Evolutionary conservation across 2,329 filamentous ascomycete species (phyloP), one percentile per base, ranked within the genome.

Genomic region (Colletotrichum graminicola): DNA sequence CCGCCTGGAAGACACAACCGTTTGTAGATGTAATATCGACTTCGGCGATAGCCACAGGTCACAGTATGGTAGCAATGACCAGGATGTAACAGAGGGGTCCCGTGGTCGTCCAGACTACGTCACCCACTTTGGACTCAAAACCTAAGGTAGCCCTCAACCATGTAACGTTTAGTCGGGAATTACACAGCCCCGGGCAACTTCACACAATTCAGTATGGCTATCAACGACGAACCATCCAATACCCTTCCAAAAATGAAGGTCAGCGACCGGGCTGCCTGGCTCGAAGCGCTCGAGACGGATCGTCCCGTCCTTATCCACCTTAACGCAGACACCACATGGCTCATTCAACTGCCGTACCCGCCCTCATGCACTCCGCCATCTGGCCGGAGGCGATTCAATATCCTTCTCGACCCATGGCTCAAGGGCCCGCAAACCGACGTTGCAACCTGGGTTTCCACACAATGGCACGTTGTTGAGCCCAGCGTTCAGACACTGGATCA

Each of bases 351-450:
- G 11, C 89, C 90, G 1, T 85, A 86, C 55, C 89, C 88, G 6
- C 75, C 80, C 0, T 79, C 80, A 39, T 80, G 80, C 3, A 76
- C 81, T 29, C 81, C 79, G 59, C 82, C 83, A 51, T 80, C 79
- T n/a, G 80, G 80, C 8, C 84, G 86, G 23, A 80, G 82, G 23
- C 90, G 88, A 75, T 92, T 87, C 82, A 92, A 92, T 76, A 83
- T 92, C 61, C 79, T 92, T 26, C 84, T 92, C 54, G 90, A 92
- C 76, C 90, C 90, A 0, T 92, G 90, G 90, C 82, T 92, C 2
- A 80, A 83, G 21, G 90, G 90, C 3, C 84, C 87, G 0, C 90
- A 92, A 78, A 87, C 83, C 68, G 90, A 92, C 76, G 86, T 91
- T 12, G 88, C 88, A 2, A 80, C 81, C 55, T 92, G 90, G 87